Evolutionary conservation across 805 yeast genomes (phyloP).

Genomic region (Myxozyma sirexii): DNA sequence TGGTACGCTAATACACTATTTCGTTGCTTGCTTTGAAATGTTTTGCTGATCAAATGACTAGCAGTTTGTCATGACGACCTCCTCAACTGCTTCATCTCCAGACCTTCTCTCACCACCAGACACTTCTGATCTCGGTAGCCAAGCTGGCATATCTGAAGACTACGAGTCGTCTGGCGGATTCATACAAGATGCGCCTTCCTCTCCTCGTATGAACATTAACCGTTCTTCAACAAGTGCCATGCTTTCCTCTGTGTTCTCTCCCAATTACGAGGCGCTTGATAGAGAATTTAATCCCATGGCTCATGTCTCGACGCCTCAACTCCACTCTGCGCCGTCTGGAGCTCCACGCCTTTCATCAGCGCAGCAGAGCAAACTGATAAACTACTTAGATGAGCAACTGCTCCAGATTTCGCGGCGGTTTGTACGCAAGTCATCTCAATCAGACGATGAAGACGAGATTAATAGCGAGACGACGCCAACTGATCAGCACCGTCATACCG

Average conservation of each 20-base stretch:
- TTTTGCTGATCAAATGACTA: too few species aligned
- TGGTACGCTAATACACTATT: too few species aligned
- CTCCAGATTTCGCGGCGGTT: slow-evolving; percentile 59
- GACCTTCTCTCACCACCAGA: slow-evolving; percentile 2
- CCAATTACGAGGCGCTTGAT: slow-evolving; percentile 22
- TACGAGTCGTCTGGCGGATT: slow-evolving; percentile 14
- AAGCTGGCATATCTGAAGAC: background rate
- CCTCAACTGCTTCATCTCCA: slow-evolving; percentile 1
- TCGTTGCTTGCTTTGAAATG: too few species aligned
- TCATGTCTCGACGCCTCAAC: slow-evolving; percentile 5
- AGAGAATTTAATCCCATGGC: slow-evolving; percentile 20
- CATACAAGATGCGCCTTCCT: background rate
- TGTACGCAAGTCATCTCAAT: slow-evolving; percentile 44
- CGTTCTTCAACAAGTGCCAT: slow-evolving; percentile 5
- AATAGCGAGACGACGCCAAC: slow-evolving; percentile 1
- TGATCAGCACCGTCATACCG: background rate
- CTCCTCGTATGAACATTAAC: background rate
- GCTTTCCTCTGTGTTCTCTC: slow-evolving; percentile 24
- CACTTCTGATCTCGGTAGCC: background rate
- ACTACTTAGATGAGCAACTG: slow-evolving; percentile 58
- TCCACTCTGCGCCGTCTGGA: background rate
- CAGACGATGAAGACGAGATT: slow-evolving; percentile 36
- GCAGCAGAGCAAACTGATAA: slow-evolving; percentile 61
- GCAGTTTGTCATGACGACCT: background rate
- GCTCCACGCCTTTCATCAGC: slow-evolving; percentile 4